Percentiles rank a stretch among this genome's conserved stretches.
Evolutionary conservation across 108 stramenopile genomes (phyloP).

Genomic region (Bacterosira constricta): DNA sequence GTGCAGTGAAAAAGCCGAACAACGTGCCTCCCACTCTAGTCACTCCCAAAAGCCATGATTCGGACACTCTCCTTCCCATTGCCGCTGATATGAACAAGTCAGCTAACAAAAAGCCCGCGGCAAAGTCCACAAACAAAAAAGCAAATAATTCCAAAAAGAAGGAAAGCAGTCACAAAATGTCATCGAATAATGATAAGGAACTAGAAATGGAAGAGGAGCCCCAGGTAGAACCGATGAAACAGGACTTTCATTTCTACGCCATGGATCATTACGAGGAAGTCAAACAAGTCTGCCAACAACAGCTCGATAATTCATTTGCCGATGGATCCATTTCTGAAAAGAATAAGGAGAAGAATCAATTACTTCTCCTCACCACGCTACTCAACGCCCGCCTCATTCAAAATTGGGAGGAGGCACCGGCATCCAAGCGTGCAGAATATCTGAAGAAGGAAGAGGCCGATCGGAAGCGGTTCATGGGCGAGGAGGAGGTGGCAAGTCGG

Average conservation of each 20-base stretch:
- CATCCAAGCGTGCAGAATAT: slow-evolving; percentile 55
- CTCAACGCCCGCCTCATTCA: slow-evolving; percentile 71
- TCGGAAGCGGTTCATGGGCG: slow-evolving; percentile 80
- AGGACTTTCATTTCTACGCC: slow-evolving; percentile 87
- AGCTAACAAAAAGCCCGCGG: slow-evolving; percentile 11
- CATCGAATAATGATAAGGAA: slow-evolving; percentile 20
- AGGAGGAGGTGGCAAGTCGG: slow-evolving; percentile 89
- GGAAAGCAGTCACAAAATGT: neutral
- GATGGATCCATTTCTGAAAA: slow-evolving; percentile 10
- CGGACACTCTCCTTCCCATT: slow-evolving; percentile 7
- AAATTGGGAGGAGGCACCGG: slow-evolving; percentile 67
- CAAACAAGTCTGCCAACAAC: slow-evolving; percentile 46
- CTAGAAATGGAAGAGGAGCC: slow-evolving; percentile 36
- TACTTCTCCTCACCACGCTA: slow-evolving; percentile 65
- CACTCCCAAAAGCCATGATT: slow-evolving; percentile 37
- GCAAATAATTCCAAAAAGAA: slow-evolving; percentile 20
- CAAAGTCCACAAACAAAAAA: slow-evolving; percentile 15
- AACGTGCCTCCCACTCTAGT: slow-evolving; percentile 18
- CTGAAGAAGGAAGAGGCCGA: slow-evolving; percentile 79
- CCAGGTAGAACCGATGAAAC: slow-evolving; percentile 77
- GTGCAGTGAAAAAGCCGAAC: neutral
- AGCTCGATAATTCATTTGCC: slow-evolving; percentile 44
- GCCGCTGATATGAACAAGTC: neutral
- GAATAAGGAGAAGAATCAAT: slow-evolving; percentile 52
- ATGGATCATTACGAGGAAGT: slow-evolving; percentile 49